A percentile compares a stretch with the other conserved stretches of the same genome.
phyloP scores from a whole-genome alignment of 2,329 filamentous ascomycete species.

The Fusarium sp. region DNA sequence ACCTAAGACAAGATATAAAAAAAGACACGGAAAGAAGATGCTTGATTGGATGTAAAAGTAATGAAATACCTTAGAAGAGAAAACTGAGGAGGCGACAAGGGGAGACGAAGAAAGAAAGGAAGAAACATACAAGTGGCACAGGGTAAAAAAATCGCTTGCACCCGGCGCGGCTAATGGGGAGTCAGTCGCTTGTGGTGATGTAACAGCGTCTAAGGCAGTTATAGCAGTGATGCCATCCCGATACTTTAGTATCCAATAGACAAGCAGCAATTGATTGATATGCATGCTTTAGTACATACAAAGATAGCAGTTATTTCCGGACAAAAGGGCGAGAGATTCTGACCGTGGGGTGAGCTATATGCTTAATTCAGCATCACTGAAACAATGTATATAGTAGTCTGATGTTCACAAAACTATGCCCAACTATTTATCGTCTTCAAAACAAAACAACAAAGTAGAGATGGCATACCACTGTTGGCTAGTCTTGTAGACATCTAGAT shows the following conservation, averaged over 20 bases:
- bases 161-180: slow-evolving; percentile 16
- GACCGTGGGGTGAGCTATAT: too few relatives aligned
- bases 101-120: neutral
- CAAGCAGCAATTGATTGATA: slow-evolving; percentile 14
- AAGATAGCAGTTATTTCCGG: slow-evolving; percentile 21
- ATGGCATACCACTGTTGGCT: too few relatives aligned
- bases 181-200: slow-evolving; percentile 8
- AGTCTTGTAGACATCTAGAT: too few relatives aligned
- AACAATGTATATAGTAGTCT: too few relatives aligned
- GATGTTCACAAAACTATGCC: too few relatives aligned
- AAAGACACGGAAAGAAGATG: neutral
- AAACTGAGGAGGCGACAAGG: slow-evolving; percentile 7
- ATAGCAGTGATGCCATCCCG: slow-evolving; percentile 35
- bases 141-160: slow-evolving; percentile 3
- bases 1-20: neutral
- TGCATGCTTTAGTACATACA: slow-evolving; percentile 12
- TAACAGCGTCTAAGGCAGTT: neutral
- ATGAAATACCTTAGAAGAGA: neutral
- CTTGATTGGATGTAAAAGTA: neutral
- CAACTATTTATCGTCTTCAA: too few relatives aligned
- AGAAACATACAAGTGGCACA: slow-evolving; percentile 6
- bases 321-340: neutral
- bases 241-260: slow-evolving; percentile 38
- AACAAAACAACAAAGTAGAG: too few relatives aligned
- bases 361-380: too few relatives aligned